Base-by-base conservation (phyloP, 2,329 filamentous ascomycete genomes). In the Clathrospora elynae region DNA sequence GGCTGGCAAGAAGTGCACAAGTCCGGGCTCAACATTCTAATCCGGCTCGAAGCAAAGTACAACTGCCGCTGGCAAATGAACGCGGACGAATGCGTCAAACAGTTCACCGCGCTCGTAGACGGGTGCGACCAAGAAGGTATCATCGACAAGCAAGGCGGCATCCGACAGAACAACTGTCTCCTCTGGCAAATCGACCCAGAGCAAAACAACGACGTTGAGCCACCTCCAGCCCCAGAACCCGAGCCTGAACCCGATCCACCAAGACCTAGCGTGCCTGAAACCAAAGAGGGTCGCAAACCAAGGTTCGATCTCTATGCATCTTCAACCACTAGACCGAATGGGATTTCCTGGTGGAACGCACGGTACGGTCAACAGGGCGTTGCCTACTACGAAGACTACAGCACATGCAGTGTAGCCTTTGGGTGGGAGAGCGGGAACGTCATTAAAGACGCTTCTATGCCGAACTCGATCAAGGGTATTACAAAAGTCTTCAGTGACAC, bases 401-500 rank as follows among this genome's bases (percentile, higher is more conserved):
- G 32, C 14, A 13, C 34, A 6, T 43, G 40, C 19, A 9, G 13
- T 11, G 40, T 23, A 19, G 32, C 18, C 19, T 43, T 16, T 18
- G 40, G 40, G 13, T 43, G 40, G 40, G 18, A 8, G 9, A 18
- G 30, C 10, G 40, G 18, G 12, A 24, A 25, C 14, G 28, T 17
- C 12, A 16, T 31, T 12, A 13, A 16, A 14, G 20, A 36, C 16
- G 22, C 31, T 13, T 19, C 28, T 14, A 35, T 42, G 39, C 39
- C 39, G 22, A 19, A 36, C 9, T 9, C n/a, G 19, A 43, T 43
- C 40, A 37, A 28, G 13, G 33, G 40, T 13, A 37, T 43, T 19
- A 37, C 32, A 8, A 43, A 43, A 23, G 40, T 43, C 17, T 43
- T 43, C 32, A 32, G 40, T n/a, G 25, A 43, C 10, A 43, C 32